These are phyloP conservation scores for Amanita muscaria DNA, from an alignment of 768 basidiomycete genomes.

Conservation along the genomic window DNA sequence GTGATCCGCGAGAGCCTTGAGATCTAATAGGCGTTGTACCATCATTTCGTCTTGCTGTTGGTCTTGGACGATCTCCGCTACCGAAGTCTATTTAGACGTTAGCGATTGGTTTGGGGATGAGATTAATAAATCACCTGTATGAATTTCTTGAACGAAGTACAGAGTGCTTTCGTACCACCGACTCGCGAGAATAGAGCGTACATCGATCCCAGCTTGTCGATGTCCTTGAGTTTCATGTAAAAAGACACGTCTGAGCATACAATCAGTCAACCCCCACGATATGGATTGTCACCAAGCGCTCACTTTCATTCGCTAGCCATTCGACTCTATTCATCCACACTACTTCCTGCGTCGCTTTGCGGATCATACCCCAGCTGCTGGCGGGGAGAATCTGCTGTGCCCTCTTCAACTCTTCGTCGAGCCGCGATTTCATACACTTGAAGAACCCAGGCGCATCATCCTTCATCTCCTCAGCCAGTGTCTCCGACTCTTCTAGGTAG, in stretches of 20 bases:
- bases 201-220: conserved; percentile 38
- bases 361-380: conserved; percentile 39
- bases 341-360: conserved; percentile 45
- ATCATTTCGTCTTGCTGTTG: conserved; percentile 59
- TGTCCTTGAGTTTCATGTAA: conserved; percentile 40
- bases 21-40: conserved; percentile 62
- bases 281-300: conserved; percentile 9
- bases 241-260: conserved; percentile 33
- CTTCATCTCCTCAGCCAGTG: conserved; percentile 27
- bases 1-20: conserved; percentile 51
- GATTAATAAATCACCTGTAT: conserved; percentile 38
- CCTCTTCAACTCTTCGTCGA: conserved; percentile 51
- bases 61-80: conserved; percentile 61
- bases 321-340: conserved; percentile 35
- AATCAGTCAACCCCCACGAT: not conserved
- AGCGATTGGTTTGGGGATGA: not conserved
- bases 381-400: conserved; percentile 41
- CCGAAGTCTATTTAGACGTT: conserved; percentile 34
- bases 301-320: conserved; percentile 29
- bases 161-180: conserved; percentile 41
- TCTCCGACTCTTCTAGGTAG: conserved; percentile 44
- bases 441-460: conserved; percentile 47
- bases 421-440: conserved; percentile 32
- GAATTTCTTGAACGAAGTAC: conserved; percentile 51
- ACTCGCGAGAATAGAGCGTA: conserved; percentile 58